Evolutionary conservation across 2,329 filamentous ascomycete species (phyloP).

Genomic region (Apiospora marii): DNA sequence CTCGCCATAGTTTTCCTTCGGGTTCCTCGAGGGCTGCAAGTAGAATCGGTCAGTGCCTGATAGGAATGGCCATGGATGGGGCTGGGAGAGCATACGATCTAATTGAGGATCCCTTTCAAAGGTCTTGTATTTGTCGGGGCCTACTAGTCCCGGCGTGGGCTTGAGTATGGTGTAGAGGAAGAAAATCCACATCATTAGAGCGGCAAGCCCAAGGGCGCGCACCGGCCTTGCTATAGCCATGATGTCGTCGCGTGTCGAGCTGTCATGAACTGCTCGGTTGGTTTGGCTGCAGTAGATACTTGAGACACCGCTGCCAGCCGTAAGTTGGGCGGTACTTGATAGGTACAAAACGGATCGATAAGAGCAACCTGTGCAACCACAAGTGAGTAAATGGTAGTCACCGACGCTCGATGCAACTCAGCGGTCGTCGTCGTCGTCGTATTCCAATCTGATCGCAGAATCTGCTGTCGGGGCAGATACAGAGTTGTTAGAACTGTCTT

Average conservation of each 20-base stretch:
- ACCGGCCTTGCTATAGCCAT: constrained; percentile 91
- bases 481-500: constrained; percentile 18
- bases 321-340: neutral
- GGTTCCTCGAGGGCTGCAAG: constrained; percentile 83
- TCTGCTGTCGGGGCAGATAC: constrained; percentile 20
- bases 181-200: constrained; percentile 77
- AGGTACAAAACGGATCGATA: constrained; percentile 2
- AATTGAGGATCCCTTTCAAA: constrained; percentile 81
- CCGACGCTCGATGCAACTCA: neutral
- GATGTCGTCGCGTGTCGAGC: constrained; percentile 42
- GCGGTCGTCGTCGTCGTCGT: neutral
- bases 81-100: constrained; percentile 70
- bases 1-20: constrained; percentile 75
- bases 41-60: constrained; percentile 22
- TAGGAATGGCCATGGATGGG: neutral
- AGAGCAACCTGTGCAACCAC: constrained; percentile 7
- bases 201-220: constrained; percentile 77
- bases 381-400: neutral
- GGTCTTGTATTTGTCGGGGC: constrained; percentile 49
- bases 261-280: constrained; percentile 37
- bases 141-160: constrained; percentile 50
- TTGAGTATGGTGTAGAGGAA: constrained; percentile 79
- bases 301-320: constrained; percentile 5
- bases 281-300: neutral
- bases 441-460: neutral